Evolutionary conservation across 2,329 filamentous ascomycete genomes (phyloP), one percentile per base, ranked within the genome.

Genomic region (Diplocarpon rosae): DNA sequence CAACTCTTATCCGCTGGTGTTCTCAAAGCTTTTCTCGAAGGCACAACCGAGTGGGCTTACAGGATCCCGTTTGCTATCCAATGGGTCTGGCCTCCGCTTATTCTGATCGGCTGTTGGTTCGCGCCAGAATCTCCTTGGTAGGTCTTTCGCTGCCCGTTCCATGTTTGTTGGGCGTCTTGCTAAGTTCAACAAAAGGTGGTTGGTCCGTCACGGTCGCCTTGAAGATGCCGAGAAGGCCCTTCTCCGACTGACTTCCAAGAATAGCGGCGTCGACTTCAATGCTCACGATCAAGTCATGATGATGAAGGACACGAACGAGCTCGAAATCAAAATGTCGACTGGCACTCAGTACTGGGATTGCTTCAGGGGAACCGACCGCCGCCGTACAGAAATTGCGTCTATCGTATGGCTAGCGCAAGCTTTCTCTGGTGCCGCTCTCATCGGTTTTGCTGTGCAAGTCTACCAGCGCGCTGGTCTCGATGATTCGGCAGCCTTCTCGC

Each of bases 401-500:
- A 76, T 78, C 54, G 73, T 76, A 4, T 80, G 78, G 63, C 68
- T 72, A 6, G 75, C 75, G 2, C 77, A 81, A 55, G 75, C 77
- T 13, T 65, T 80, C 3, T 74, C 70, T 40, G 76, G 78, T 13
- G 73, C 76, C 48, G 73, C 76, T n/a, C 69, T 81, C 44, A 74
- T 38, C 15, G 75, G 74, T 47, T 81, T 78, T 48, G 75, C 73
- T 1, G 80, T 75, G 2, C 76, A 76, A 53, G 70, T 71, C 54
- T 78, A 76, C 57, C 63, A 72, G 49, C 69, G 73, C 5, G 74
- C 73, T 2, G 75, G 75, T 2, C 59, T 78, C 27, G 55, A 62
- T 0, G 64, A 66, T 0, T 61, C 63, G 14, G 62, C 69, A 16
- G 66, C 75, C 0, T 78, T 77, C 47, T 62, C 69, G 39, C 71